Conservation (phyloP, 2,329 filamentous ascomycete species). For the Curvularia hawaiiensis region DNA sequence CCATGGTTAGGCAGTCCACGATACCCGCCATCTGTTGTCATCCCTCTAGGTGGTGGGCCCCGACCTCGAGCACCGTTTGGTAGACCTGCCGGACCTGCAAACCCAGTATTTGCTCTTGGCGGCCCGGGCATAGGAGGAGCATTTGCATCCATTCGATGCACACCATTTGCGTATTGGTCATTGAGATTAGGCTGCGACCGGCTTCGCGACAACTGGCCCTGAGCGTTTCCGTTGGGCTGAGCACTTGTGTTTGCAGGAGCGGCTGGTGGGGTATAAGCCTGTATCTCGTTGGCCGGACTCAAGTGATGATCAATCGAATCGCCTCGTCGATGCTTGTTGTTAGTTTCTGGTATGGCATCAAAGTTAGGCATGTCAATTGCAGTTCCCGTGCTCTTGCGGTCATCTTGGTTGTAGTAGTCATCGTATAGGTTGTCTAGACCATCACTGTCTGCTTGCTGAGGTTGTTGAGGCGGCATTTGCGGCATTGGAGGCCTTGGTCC, state of each 20-base stretch:
- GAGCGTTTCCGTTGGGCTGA: constrained; percentile 27
- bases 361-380: constrained; percentile 69
- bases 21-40: constrained; percentile 17
- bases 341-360: constrained; percentile 56
- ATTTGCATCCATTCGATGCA: constrained; percentile 75
- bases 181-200: constrained; percentile 70
- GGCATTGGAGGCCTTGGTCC: constrained; percentile 41
- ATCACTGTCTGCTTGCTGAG: constrained; percentile 31
- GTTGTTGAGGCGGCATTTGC: constrained; percentile 25
- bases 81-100: constrained; percentile 29
- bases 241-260: constrained; percentile 10
- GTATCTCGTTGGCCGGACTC: constrained; percentile 21
- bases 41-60: constrained; percentile 33
- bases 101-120: constrained; percentile 54
- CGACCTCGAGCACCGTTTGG: constrained; percentile 36
- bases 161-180: constrained; percentile 41
- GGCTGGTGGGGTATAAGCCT: constrained; percentile 17
- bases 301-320: constrained; percentile 46
- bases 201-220: constrained; percentile 58
- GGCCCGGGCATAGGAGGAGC: constrained; percentile 56
- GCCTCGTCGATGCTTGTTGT: constrained; percentile 39
- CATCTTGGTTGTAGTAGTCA: constrained; percentile 49
- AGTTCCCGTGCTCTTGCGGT: constrained; percentile 48
- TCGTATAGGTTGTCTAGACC: constrained; percentile 58
- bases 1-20: constrained; percentile 25